Conservation (phyloP, 768 basidiomycete genomes). For the Stropharia rugosoannulata region DNA sequence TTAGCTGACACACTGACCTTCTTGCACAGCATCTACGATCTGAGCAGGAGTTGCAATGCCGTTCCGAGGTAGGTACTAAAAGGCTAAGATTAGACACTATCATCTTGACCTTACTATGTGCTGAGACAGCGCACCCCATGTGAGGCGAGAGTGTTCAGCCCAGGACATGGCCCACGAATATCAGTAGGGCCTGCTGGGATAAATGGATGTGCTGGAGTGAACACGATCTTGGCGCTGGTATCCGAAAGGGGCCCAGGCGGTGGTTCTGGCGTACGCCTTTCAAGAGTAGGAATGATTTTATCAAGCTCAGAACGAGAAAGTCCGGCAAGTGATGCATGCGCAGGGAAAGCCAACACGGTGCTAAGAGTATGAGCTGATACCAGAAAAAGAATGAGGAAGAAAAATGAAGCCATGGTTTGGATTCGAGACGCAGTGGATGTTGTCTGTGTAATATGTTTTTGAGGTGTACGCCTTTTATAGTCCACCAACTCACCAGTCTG, state of each 20-base stretch:
- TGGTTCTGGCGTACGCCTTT: background rate
- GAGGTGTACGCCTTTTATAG: too few relatives aligned
- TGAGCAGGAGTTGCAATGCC: conserved; percentile 15
- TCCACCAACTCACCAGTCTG: too few relatives aligned
- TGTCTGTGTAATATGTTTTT: background rate
- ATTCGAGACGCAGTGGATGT: background rate
- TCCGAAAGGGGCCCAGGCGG: background rate
- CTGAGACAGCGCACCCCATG: background rate
- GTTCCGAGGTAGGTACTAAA: conserved; percentile 13
- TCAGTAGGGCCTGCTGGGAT: background rate
- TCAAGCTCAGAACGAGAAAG: background rate
- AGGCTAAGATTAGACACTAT: background rate
- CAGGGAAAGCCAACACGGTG: background rate
- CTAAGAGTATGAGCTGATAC: background rate
- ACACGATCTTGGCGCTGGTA: conserved; percentile 1
- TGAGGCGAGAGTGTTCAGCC: conserved; percentile 3
- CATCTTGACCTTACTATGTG: background rate
- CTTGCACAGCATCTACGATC: conserved; percentile 17
- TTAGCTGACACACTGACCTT: conserved; percentile 5
- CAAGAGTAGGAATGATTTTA: conserved; percentile 1
- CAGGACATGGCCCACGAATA: conserved; percentile 2
- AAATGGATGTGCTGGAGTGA: conserved; percentile 4
- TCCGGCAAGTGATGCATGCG: conserved; percentile 1
- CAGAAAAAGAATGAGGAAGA: background rate
- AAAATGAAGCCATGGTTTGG: background rate